Evolutionary conservation across 768 basidiomycete species (phyloP), one percentile per base, ranked within the genome.

Genomic region (Leccinum ochraceum): DNA sequence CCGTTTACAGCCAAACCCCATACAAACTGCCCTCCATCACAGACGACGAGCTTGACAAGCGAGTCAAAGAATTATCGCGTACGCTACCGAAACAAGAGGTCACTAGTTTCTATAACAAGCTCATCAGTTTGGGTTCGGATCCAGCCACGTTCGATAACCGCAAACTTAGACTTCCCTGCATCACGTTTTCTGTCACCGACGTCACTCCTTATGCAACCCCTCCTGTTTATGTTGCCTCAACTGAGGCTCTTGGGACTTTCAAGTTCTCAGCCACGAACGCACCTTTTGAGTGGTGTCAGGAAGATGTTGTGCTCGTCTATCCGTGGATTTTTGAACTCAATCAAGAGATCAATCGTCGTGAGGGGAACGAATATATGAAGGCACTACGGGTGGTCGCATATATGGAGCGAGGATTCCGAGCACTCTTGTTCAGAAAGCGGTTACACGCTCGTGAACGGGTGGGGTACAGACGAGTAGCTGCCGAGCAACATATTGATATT

Each of bases 381-480:
- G 57, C 30, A 30, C 30, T 30, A 9, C 30, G 30, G 30, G 30
- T 30, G 30, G 30, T 30, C 2, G 30, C 30, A n/a, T 42, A 58
- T 54, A 36, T 65, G 10, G 62, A 63, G 14, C 64, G 51, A 6
- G 58, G 58, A 6, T 65, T 63, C 50, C 34, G 28, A 16, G 56
- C 59, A 6, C 17, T 64, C 11, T 42, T 57, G 42, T 60, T 65
- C 10, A 42, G n/a, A 24, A 54, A 64, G n/a, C 59, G 57, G 46
- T 20, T 2, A 10, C 58, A 60, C 5, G 44, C 59, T 4, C 6
- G 20, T 24, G 49, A 37, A 6, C 39, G 34, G n/a, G 24, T 51
- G 14, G 24, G 49, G 24, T 46, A 65, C 74, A 75, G 66, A 22
- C 68, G 63, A 39, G 37, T 64, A 28, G 63, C 60, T 39, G n/a